These are phyloP conservation scores for Dentiscutata heterogama DNA, from an alignment of 371 early-diverging fungal species.

Conservation along the genomic window DNA sequence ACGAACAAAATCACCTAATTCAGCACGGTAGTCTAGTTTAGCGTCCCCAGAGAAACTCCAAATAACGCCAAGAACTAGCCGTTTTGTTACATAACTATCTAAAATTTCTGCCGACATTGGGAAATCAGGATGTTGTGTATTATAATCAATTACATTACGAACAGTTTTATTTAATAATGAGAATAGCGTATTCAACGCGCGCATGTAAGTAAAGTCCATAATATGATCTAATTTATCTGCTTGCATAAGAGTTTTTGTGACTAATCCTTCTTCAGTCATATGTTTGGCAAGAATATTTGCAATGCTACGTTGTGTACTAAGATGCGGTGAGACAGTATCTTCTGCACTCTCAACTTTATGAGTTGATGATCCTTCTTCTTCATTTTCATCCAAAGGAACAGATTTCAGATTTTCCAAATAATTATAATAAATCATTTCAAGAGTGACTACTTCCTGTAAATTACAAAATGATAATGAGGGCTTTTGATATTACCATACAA, in stretches of 20 bases:
- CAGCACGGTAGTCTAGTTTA: slow-evolving; percentile 77
- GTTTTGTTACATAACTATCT: slow-evolving; percentile 84
- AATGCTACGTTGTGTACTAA: slow-evolving; percentile 79
- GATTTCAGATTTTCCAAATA: slow-evolving; percentile 85
- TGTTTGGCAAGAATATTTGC: slow-evolving; percentile 79
- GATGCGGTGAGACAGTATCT: slow-evolving; percentile 66
- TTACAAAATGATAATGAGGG: background rate
- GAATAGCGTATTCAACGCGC: slow-evolving; percentile 90
- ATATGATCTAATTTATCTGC: slow-evolving; percentile 88
- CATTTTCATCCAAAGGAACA: slow-evolving; percentile 86
- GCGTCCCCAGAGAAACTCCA: slow-evolving; percentile 98
- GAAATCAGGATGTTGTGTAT: slow-evolving; percentile 92
- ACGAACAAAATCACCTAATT: slow-evolving; percentile 79
- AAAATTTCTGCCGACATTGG: slow-evolving; percentile 84
- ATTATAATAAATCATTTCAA: slow-evolving; percentile 83
- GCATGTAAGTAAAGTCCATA: slow-evolving; percentile 96
- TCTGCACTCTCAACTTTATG: slow-evolving; percentile 63
- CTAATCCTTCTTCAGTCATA: slow-evolving; percentile 80
- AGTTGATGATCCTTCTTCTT: slow-evolving; percentile 67
- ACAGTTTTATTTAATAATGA: slow-evolving; percentile 92
- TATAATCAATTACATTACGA: slow-evolving; percentile 88
- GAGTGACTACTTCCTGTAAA: slow-evolving; percentile 83
- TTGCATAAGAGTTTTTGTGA: slow-evolving; percentile 77
- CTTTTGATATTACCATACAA: no score
- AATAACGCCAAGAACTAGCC: slow-evolving; percentile 83